A percentile compares a stretch with the other conserved stretches of the same genome.
phyloP scores from a whole-genome alignment of 495 filamentous ascomycete genomes.

The Elasticomyces elasticus region DNA sequence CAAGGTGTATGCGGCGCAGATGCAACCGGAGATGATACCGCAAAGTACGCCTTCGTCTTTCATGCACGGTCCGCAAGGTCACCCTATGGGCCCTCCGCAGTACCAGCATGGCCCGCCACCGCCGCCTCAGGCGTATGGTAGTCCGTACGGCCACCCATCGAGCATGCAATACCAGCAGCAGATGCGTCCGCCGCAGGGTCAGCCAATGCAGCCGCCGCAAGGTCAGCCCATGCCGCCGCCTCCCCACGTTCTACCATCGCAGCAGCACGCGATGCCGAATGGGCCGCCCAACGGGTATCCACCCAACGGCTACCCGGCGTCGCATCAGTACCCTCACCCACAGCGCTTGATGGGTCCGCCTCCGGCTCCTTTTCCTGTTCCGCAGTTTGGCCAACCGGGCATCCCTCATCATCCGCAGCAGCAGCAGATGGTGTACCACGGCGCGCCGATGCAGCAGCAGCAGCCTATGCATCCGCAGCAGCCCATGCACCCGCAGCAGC shows the following conservation, averaged over 20 bases:
- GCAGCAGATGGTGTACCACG: neutral
- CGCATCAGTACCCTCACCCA: neutral
- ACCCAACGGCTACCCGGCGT: neutral
- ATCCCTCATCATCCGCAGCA: too few relatives aligned
- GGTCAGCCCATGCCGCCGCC: constrained; percentile 1
- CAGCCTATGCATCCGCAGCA: neutral
- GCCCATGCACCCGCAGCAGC: neutral
- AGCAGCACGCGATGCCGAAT: neutral
- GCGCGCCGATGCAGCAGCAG: too few relatives aligned
- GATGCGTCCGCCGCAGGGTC: neutral
- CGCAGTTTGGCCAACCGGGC: neutral
- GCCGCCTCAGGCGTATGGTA: too few relatives aligned
- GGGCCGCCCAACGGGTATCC: neutral
- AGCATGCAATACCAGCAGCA: neutral
- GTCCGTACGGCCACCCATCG: neutral
- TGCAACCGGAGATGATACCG: neutral
- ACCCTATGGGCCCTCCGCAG: too few relatives aligned
- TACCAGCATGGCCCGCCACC: too few relatives aligned
- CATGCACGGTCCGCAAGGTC: neutral
- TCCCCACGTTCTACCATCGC: neutral
- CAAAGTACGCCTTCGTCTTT: neutral
- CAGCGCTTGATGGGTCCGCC: neutral
- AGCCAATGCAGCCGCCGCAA: neutral
- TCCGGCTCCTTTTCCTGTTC: neutral
- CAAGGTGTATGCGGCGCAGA: constrained; percentile 1